Base-by-base conservation (phyloP, 2,329 filamentous ascomycete genomes). In the Botrytis galanthina region DNA sequence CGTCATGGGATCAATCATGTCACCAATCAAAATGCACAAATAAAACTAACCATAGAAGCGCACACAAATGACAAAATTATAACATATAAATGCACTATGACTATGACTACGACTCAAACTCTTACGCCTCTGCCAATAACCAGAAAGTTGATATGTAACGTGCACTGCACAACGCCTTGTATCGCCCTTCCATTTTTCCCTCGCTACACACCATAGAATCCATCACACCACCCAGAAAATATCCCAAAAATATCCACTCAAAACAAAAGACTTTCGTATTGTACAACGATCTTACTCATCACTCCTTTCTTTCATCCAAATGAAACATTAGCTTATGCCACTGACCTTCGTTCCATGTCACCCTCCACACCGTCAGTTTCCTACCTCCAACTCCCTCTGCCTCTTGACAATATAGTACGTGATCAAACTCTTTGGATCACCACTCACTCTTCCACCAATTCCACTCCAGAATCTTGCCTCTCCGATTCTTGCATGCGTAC, bases 341-440 rank as follows among this genome's bases (percentile, higher is more conserved):
- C 18, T 16, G 32, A 39, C 32, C 42, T 22, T 32, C 35, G 29
- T 46, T 29, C 42, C 26, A 42, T n/a, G 20, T 20, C 32, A 12
- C 59, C 29, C 20, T 29, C 20, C 16, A 16, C 32, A 14, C 42
- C 12, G 22, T 62, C 18, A 71, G 26, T 29, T 64, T 22, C 26
- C 32, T 62, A 70, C 71, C 74, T 77, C 78, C n/a, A 75, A 32
- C 82, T 91, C 89, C 70, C 89, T 84, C 82, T 91, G 89, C 80
- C 86, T 86, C 85, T 91, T 91, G 59, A 92, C 92, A 79, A 94
- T 91, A 81, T 94, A 95, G 80, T 95, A 95, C 16, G 91, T 94
- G 78, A 95, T 90, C 75, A 95, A 82, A 77, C 91, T 94, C 84
- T 93, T 89, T 35, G 92, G 89, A 76, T 93, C 92, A 76, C 94